A percentile compares a stretch with the other conserved stretches of the same genome.
Conservation (phyloP, 139 green algal species). For the Deuterostichococcus epilithicus region DNA sequence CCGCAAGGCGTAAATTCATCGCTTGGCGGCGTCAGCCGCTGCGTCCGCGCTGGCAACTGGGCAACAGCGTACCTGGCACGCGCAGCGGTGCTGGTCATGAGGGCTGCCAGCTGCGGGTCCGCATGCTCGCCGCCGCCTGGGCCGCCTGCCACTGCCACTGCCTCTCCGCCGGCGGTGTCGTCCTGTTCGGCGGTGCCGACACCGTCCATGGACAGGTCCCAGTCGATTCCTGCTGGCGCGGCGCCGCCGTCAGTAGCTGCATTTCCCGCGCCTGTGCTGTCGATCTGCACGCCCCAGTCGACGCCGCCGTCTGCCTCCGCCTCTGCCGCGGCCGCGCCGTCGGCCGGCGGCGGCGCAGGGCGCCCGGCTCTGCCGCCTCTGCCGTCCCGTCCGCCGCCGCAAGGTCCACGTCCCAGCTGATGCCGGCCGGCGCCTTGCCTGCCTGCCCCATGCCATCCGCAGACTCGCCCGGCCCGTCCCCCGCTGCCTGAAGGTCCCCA, state of each 20-base stretch:
- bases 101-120: constrained; percentile 9
- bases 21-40: no score
- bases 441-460: not conserved
- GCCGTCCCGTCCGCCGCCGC: constrained; percentile 1
- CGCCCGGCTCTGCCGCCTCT: constrained; percentile 2
- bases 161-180: not conserved
- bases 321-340: constrained; percentile 5
- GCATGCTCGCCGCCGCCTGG: not conserved
- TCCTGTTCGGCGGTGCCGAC: no score
- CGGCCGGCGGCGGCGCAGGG: no score
- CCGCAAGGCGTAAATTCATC: no score
- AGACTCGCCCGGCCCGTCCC: not conserved
- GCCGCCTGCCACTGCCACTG: not conserved
- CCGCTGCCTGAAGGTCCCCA: constrained; percentile 1
- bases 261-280: constrained; percentile 1
- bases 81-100: no score
- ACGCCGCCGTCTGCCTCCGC: constrained; percentile 6
- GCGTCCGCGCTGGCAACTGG: no score
- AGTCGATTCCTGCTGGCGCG: constrained; percentile 3
- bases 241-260: not conserved
- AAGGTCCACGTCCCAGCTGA: constrained; percentile 44
- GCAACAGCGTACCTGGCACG: no score
- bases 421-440: constrained; percentile 6
- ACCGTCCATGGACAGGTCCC: not conserved
- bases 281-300: constrained; percentile 26